These are phyloP conservation scores for Tylopilus rubrobrunneus DNA, from an alignment of 768 basidiomycete species.

Conservation along the genomic window DNA sequence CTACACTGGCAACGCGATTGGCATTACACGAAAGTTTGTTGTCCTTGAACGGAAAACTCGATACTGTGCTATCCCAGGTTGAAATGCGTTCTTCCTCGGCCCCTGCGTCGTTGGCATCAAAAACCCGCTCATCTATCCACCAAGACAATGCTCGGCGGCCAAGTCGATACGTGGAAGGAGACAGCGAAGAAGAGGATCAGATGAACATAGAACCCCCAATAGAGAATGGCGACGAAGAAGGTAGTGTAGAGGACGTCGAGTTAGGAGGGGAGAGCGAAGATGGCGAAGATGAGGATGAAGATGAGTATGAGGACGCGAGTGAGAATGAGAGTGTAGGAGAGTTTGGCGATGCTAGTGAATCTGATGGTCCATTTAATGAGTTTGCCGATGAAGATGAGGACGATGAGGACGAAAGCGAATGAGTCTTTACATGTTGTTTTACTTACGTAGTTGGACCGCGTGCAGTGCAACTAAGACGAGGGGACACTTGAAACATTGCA, in stretches of 20 bases:
- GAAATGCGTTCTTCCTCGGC: constrained; percentile 78
- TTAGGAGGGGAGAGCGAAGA: constrained; percentile 62
- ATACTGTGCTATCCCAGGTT: constrained; percentile 92
- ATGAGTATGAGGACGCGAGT: constrained; percentile 40
- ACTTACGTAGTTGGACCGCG: background rate
- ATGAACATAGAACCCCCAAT: constrained; percentile 57
- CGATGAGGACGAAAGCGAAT: constrained; percentile 51
- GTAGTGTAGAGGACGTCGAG: constrained; percentile 77
- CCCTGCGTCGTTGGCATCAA: constrained; percentile 50
- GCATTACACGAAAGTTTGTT: constrained; percentile 81
- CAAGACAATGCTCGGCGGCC: constrained; percentile 38
- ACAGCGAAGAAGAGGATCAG: constrained; percentile 63
- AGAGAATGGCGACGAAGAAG: constrained; percentile 63
- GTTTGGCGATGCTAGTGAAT: constrained; percentile 37
- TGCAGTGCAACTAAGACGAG: constrained; percentile 1
- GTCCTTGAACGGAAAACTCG: constrained; percentile 83
- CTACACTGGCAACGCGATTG: constrained; percentile 74
- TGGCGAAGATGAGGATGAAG: constrained; percentile 43
- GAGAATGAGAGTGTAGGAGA: constrained; percentile 44
- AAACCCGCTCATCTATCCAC: constrained; percentile 34
- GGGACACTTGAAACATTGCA: background rate
- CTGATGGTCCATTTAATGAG: constrained; percentile 42
- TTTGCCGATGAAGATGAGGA: constrained; percentile 63
- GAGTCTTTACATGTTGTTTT: background rate
- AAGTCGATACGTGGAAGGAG: constrained; percentile 71